Evolutionary conservation across 768 basidiomycete species (phyloP).

Genomic region (Pleurotus salmoneostramineus): DNA sequence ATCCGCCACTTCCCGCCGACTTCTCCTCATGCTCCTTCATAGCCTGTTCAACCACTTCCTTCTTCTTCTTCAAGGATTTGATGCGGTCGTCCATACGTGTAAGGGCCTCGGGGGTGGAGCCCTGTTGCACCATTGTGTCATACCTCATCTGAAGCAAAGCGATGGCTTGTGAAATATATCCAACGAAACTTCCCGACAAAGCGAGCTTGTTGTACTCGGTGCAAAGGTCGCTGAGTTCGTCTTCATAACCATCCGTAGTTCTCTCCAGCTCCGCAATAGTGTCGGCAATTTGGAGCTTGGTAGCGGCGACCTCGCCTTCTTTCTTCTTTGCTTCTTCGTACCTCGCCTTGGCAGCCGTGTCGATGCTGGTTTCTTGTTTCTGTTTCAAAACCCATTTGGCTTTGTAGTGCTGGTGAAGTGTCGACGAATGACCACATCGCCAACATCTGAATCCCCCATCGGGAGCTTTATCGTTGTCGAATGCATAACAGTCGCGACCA

Average conservation of each 20-base stretch:
- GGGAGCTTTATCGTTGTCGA: background rate
- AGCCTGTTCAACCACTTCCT: conserved; percentile 8
- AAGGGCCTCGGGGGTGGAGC: conserved; percentile 6
- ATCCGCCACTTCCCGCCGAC: no score
- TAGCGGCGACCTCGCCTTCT: conserved; percentile 5
- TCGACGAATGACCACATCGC: conserved; percentile 9
- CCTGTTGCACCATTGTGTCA: conserved; percentile 8
- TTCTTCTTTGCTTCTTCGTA: conserved; percentile 10
- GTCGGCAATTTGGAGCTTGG: background rate
- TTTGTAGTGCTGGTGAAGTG: conserved; percentile 13
- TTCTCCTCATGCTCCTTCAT: no score
- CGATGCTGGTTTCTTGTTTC: conserved; percentile 8
- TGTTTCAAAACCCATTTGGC: conserved; percentile 11
- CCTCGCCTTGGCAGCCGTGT: conserved; percentile 12
- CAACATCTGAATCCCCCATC: conserved; percentile 4
- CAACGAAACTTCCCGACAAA: conserved; percentile 12
- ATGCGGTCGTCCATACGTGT: conserved; percentile 10
- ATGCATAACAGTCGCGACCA: conserved; percentile 6
- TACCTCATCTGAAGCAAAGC: conserved; percentile 10
- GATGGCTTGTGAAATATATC: conserved; percentile 9
- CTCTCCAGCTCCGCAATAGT: conserved; percentile 4
- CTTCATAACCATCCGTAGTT: conserved; percentile 1
- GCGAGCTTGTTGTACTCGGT: conserved; percentile 9
- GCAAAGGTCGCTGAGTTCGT: conserved; percentile 5
- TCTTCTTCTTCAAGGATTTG: conserved; percentile 5